phyloP scores from a whole-genome alignment of 2,329 filamentous ascomycete genomes.

The Phialophora verrucosa region DNA sequence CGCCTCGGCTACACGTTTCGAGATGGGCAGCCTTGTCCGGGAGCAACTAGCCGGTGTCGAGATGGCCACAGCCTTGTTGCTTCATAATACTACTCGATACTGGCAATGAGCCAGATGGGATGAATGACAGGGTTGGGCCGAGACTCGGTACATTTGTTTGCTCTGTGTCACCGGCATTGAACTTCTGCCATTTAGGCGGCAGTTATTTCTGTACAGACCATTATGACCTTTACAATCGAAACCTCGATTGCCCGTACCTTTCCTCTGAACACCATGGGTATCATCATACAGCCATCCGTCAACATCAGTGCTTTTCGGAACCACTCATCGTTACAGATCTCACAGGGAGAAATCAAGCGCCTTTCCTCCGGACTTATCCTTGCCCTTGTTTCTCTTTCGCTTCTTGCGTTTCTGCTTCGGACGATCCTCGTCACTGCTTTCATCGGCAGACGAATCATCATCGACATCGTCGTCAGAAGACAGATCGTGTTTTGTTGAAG shows the following conservation, averaged over 20 bases:
- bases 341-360: conserved; percentile 36
- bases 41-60: not conserved
- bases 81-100: not conserved
- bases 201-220: not conserved
- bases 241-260: not conserved
- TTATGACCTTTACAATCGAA: not conserved
- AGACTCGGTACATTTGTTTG: not conserved
- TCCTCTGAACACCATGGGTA: not conserved
- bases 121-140: no score
- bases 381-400: conserved; percentile 55
- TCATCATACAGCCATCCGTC: conserved; percentile 1
- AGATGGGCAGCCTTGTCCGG: not conserved
- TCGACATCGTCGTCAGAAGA: conserved; percentile 55
- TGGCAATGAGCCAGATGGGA: not conserved
- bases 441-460: conserved; percentile 51
- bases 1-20: conserved; percentile 12
- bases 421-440: conserved; percentile 55
- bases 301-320: conserved; percentile 10
- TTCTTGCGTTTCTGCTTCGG: conserved; percentile 51
- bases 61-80: not conserved
- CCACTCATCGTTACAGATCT: not conserved
- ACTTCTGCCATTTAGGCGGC: not conserved
- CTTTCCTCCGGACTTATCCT: conserved; percentile 44
- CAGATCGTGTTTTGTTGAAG: conserved; percentile 43
- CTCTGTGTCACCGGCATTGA: not conserved